phyloP scores from a whole-genome alignment of 2,329 filamentous ascomycete genomes.

The Tolypocladium inflatum region DNA sequence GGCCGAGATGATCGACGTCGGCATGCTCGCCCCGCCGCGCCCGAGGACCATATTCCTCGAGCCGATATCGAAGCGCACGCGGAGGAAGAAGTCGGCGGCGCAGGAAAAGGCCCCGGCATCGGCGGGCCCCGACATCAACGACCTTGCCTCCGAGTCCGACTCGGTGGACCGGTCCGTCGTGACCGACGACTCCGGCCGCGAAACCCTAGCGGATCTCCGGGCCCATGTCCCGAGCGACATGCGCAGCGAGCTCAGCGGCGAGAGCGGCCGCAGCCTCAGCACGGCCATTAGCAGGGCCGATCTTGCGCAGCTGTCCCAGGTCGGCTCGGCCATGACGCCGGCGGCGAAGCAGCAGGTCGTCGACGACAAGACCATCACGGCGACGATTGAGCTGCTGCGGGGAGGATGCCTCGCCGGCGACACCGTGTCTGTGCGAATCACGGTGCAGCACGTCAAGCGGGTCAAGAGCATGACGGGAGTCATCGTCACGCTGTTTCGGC shows the following conservation, averaged over 20 bases:
- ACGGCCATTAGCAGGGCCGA: slow-evolving; percentile 48
- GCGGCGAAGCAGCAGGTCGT: slow-evolving; percentile 32
- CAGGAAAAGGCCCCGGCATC: slow-evolving; percentile 31
- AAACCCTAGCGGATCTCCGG: slow-evolving; percentile 23
- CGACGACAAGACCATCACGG: slow-evolving; percentile 73
- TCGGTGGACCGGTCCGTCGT: slow-evolving; percentile 29
- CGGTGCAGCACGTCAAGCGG: slow-evolving; percentile 77
- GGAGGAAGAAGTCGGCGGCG: slow-evolving; percentile 46
- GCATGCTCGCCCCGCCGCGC: slow-evolving; percentile 61
- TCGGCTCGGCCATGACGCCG: slow-evolving; percentile 16
- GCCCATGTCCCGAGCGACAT: slow-evolving; percentile 41
- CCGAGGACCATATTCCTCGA: slow-evolving; percentile 80
- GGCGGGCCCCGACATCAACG: slow-evolving; percentile 29
- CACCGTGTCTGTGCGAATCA: slow-evolving; percentile 67
- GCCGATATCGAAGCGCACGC: slow-evolving; percentile 64
- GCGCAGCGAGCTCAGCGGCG: slow-evolving; percentile 61
- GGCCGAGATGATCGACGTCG: slow-evolving; percentile 77
- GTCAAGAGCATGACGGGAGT: slow-evolving; percentile 89
- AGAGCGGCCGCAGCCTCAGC: slow-evolving; percentile 59
- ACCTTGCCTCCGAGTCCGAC: slow-evolving; percentile 23
- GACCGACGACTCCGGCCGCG: slow-evolving; percentile 29
- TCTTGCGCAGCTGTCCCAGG: slow-evolving; percentile 24
- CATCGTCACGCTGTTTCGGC: slow-evolving; percentile 84
- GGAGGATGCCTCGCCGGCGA: slow-evolving; percentile 84
- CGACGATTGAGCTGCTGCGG: slow-evolving; percentile 72